Conservation (phyloP, 768 basidiomycete species). For the Hypholoma sublateritium region DNA sequence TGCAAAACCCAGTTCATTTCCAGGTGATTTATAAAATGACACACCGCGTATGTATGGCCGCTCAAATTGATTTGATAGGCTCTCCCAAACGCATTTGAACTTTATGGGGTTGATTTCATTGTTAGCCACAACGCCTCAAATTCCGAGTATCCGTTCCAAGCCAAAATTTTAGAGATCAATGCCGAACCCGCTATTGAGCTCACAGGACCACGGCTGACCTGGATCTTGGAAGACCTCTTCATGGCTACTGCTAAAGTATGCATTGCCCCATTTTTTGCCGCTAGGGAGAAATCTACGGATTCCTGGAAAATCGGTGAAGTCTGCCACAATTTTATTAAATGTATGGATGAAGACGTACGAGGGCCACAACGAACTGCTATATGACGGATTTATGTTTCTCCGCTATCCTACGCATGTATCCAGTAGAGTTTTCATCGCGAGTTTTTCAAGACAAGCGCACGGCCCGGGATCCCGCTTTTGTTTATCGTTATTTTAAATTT, state of each 20-base stretch:
- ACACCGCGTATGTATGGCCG: no score
- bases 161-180: conserved; percentile 88
- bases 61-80: conserved; percentile 42
- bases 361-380: conserved; percentile 17
- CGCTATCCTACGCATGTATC: no score
- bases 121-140: conserved; percentile 45
- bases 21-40: conserved; percentile 48
- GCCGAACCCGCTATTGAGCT: conserved; percentile 95
- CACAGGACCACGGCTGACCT: conserved; percentile 79
- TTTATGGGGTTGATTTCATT: conserved; percentile 93
- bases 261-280: conserved; percentile 64
- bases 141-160: conserved; percentile 39
- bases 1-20: conserved; percentile 81
- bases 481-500: neutral
- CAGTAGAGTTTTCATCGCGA: no score
- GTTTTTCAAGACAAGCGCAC: no score
- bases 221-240: conserved; percentile 84
- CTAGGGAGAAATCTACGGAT: conserved; percentile 6
- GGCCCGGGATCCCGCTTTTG: neutral
- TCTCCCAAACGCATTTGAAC: conserved; percentile 89
- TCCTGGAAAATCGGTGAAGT: conserved; percentile 55
- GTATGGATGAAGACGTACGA: conserved; percentile 56
- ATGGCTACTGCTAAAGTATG: conserved; percentile 63
- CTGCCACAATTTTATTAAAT: conserved; percentile 60
- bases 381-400: neutral